Base-by-base conservation (phyloP, 2,329 filamentous ascomycete species). In the Mariannaea elegans region DNA sequence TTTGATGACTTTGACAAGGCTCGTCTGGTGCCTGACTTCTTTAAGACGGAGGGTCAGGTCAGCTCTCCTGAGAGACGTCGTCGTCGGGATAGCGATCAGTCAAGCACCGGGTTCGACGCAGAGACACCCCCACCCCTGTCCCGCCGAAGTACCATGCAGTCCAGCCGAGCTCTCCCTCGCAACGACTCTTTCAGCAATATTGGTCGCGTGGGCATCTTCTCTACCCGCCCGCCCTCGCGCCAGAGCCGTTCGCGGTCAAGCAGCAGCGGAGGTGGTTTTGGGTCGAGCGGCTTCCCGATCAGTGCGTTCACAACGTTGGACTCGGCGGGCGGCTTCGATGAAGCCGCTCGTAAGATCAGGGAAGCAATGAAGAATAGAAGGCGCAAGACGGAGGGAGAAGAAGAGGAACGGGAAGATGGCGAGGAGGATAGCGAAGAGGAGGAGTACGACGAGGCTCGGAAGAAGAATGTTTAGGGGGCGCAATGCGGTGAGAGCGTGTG, bases 121-220 rank as follows among this genome's bases (percentile, higher is more conserved):
- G 78, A 80, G 55, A 75, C 77, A n/a, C 76, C 77, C 18, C 75
- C 73, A 45, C 72, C 71, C 59, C 74, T 80, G 65, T 77, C 76
- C 42, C 79, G 79, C 54, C 79, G 78, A 76, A 83, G 74, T 77
- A 89, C 81, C 19, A 85, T 80, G 24, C 78, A 78, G 65, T 85
- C 83, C 27, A 84, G 83, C 70, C 80, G 81, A 16, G 78, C 80
- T 2, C 80, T 85, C 65, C 94, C 94, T 8, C 89, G 91, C 61
- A 97, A 97, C 79, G 95, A 98, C 77, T 95, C 92, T 1, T 97
- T 97, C 79, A 90, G 90, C 76, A 94, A 98, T 75, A 90, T 98
- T 64, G 90, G 92, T 12, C 88, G 86, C 47, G 90, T 97, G 66
- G 92, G 91, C 62, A 90, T 99, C 78, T 99, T 98, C 79, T 93